Base-by-base conservation (phyloP, 108 stramenopile genomes). In the Skeletonema potamos region DNA sequence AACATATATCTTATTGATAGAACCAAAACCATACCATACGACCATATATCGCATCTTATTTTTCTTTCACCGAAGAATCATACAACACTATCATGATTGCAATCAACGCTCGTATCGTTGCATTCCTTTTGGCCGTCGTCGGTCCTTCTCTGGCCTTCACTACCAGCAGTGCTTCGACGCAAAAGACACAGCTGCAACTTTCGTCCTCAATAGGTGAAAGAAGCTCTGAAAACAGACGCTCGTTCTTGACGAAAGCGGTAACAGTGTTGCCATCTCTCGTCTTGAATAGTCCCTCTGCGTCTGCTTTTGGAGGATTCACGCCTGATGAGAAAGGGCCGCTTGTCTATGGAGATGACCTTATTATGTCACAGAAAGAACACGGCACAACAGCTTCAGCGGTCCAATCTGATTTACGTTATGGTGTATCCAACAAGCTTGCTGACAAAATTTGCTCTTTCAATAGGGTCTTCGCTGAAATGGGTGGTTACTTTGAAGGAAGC, bases 361-460 rank as follows among this genome's bases (percentile, higher is more conserved):
- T 86, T 65, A 86, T 86, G 85, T 33, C 66, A 1, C 79, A 70
- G 22, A 94, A 94, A 54, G 82, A 54, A 13, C 93, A 94, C 64
- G 93, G 93, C 9, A 91, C 90, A 12, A 79, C 83, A 2, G 64
- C 71, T 9, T 33, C 36, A 9, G 86, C 90, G 2, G 93, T 92
- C 0, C 93, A 94, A 67, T 22, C 60, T 11, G 72, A 87, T 59
- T 67, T 94, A 34, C 48, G 82, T n/a, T 93, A 81, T 30, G 83
- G 81, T 13, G 86, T 85, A 17, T 70, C 70, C 34, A 39, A 74
- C 26, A 76, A 83, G 54, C 46, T 89, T 13, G 91, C 91, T 3
- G 91, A 92, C 67, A 76, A 80, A 55, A 92, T 92, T 27, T 83
- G 84, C 80, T 86, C 77, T 29, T 97, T 83, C 85, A 97, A 97